These are phyloP conservation scores for Colletotrichum cordylinicola DNA, from an alignment of 2,329 filamentous ascomycete species.

Conservation along the genomic window DNA sequence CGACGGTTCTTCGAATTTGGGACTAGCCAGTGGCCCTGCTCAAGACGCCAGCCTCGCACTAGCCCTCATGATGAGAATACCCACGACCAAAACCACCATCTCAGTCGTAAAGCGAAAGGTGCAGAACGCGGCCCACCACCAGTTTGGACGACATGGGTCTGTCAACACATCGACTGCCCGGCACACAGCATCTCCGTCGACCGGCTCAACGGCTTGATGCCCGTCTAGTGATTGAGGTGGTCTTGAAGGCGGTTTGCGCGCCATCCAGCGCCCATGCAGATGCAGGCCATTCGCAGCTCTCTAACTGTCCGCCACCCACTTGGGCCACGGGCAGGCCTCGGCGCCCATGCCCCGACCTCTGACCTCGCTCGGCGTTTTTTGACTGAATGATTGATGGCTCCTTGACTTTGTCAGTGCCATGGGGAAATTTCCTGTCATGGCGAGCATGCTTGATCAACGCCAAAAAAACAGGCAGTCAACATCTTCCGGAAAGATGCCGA, in stretches of 20 bases:
- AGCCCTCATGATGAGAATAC: not conserved
- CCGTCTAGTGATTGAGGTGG: not conserved
- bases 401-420: slow-evolving; percentile 9
- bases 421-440: not conserved
- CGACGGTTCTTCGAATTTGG: not conserved
- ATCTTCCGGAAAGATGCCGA: not conserved
- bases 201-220: not conserved
- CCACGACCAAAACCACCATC: not conserved
- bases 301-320: not conserved
- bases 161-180: not conserved
- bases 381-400: slow-evolving; percentile 10
- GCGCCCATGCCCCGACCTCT: not conserved
- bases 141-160: not conserved
- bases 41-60: not conserved
- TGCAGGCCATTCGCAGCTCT: not conserved
- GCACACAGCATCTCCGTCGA: not conserved
- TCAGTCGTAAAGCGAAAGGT: not conserved
- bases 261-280: not conserved
- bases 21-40: not conserved
- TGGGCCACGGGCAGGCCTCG: not conserved
- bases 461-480: not conserved
- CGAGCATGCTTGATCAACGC: not conserved
- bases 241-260: not conserved
- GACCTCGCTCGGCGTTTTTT: not conserved
- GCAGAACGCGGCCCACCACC: not conserved